Evolutionary conservation across 345 rosid species (phyloP).

Genomic region (Brassica carinata): DNA sequence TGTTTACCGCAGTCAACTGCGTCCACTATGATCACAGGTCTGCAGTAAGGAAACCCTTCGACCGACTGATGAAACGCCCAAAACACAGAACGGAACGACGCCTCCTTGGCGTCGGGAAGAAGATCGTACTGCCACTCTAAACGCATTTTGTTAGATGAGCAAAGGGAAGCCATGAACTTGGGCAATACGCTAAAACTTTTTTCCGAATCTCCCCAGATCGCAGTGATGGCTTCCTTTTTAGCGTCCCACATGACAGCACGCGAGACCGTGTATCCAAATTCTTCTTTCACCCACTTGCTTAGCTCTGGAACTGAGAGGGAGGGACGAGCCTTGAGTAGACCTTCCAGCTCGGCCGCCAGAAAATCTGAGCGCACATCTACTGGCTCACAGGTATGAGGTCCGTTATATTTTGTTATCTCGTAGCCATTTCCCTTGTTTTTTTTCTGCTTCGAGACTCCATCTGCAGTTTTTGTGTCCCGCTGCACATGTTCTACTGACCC

Average conservation of each 20-base stretch:
- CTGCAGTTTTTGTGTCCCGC: no score
- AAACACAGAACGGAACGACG: conserved; percentile 11
- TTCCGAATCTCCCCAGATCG: conserved; percentile 9
- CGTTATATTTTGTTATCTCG: no score
- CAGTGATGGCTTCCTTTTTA: conserved; percentile 5
- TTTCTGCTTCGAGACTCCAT: no score
- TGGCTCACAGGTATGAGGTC: no score
- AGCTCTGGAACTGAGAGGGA: neutral
- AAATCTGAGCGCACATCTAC: no score
- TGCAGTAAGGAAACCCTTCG: conserved; percentile 12
- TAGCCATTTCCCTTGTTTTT: no score
- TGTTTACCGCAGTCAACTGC: neutral
- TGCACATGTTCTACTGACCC: no score
- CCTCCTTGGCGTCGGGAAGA: neutral
- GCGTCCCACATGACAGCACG: neutral
- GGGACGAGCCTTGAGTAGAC: neutral
- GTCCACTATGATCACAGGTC: neutral
- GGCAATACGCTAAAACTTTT: conserved; percentile 17
- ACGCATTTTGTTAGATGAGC: neutral
- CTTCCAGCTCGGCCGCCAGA: no score
- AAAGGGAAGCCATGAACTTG: conserved; percentile 13
- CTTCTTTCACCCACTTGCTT: neutral
- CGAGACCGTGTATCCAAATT: neutral
- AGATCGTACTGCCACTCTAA: conserved; percentile 3
- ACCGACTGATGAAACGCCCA: conserved; percentile 16